Conservation (phyloP, 2,329 filamentous ascomycete species). For the Nectriaceae sp. region DNA sequence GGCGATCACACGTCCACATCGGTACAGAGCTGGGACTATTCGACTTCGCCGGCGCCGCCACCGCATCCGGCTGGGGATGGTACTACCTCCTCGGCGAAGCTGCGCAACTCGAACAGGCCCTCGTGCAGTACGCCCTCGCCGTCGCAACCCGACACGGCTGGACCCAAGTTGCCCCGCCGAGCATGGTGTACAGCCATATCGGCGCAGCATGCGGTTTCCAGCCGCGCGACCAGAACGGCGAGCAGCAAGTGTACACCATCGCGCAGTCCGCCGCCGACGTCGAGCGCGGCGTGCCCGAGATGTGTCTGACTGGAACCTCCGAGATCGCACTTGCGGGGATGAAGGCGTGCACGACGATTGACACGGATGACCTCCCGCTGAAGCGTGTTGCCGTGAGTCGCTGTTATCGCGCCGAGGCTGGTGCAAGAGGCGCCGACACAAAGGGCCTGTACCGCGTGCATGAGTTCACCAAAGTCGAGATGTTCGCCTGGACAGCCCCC, state of each 20-base stretch:
- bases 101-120: slow-evolving; percentile 90
- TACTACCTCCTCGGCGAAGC: slow-evolving; percentile 94
- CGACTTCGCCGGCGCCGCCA: slow-evolving; percentile 80
- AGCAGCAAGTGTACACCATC: slow-evolving; percentile 88
- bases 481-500: slow-evolving; percentile 87
- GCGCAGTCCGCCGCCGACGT: slow-evolving; percentile 66
- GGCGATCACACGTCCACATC: slow-evolving; percentile 82
- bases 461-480: slow-evolving; percentile 97
- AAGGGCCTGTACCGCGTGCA: slow-evolving; percentile 97
- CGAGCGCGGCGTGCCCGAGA: slow-evolving; percentile 63
- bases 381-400: slow-evolving; percentile 83
- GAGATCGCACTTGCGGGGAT: slow-evolving; percentile 94
- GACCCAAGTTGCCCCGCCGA: slow-evolving; percentile 80
- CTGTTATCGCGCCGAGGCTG: slow-evolving; percentile 96
- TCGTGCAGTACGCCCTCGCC: slow-evolving; percentile 81
- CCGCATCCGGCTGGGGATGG: slow-evolving; percentile 94
- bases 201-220: slow-evolving; percentile 92
- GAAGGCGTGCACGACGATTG: slow-evolving; percentile 73
- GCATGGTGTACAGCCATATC: slow-evolving; percentile 89
- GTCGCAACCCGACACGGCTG: slow-evolving; percentile 75
- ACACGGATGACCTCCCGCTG: slow-evolving; percentile 67
- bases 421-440: slow-evolving; percentile 83
- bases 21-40: slow-evolving; percentile 85
- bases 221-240: slow-evolving; percentile 84
- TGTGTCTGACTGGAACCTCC: slow-evolving; percentile 83